Evolutionary conservation across 2,329 filamentous ascomycete genomes (phyloP), one percentile per base, ranked within the genome.

Genomic region (Neonectria punicea): DNA sequence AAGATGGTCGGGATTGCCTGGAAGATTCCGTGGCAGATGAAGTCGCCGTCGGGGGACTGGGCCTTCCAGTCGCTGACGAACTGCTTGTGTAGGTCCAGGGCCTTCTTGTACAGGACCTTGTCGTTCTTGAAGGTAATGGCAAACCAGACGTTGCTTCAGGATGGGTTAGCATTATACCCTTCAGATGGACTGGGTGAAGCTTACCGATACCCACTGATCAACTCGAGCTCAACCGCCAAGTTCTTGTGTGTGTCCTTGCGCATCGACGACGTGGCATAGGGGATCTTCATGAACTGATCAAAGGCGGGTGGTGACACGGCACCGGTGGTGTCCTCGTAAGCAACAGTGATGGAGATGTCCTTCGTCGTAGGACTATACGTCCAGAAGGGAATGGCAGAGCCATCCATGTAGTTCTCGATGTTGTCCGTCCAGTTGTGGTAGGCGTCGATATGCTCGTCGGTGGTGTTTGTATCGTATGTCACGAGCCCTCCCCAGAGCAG

Each of bases 401-500:
- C 56, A 22, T 59, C 56, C 22, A 53, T n/a, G 8, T 53, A 25
- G 50, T 53, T 53, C 32, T 53, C 50, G n/a, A 53, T 53, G 34
- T n/a, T 39, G 30, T 53, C 11, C 8, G 50, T 53, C 50, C 32
- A 39, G 50, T 53, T 11, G 32, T 43, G 56, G 54, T 70, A 70
- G 9, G 64, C 67, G 3, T 68, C 16, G 10, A 69, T 49, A 11
- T 69, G 67, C 1, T 54, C 51, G 7, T 69, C 66, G 7, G 67
- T 69, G 0, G 67, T 68, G 18, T 64, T 28, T 43, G 46, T 46
- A 16, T 67, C 47, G 28, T 68, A 69, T 2, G 63, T 66, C 20
- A 69, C 67, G 0, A 68, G 63, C 3, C 67, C 67, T 8, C 66
- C 67, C 66, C 67, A 69, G 49, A 69, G 63, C 5, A 60, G 62